phyloP scores from a whole-genome alignment of 2,329 filamentous ascomycete genomes.

The Aureobasidium sp. region DNA sequence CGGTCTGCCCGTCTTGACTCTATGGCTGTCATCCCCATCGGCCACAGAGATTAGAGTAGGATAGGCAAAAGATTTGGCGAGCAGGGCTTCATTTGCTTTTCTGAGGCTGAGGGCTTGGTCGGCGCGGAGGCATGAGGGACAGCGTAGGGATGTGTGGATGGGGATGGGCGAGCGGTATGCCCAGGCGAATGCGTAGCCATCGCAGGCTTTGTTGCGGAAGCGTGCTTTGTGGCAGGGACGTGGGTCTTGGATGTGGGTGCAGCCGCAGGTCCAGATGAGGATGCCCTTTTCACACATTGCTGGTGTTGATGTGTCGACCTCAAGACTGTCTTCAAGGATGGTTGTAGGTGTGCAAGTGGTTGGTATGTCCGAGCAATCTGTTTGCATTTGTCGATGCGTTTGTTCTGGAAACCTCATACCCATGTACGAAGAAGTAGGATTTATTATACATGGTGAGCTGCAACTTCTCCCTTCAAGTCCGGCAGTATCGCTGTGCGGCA shows the following conservation, averaged over 20 bases:
- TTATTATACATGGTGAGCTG: conserved; percentile 6
- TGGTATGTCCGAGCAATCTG: not conserved
- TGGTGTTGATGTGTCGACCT: not conserved
- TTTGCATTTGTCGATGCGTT: not conserved
- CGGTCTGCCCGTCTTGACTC: not conserved
- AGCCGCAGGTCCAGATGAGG: conserved; percentile 1
- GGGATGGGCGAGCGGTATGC: not conserved
- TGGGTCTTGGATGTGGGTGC: not conserved
- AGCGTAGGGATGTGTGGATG: not conserved
- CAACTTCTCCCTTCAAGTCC: not conserved
- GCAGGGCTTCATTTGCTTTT: not conserved
- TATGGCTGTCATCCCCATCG: not conserved
- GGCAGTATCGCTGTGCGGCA: not conserved
- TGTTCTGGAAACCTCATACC: not conserved
- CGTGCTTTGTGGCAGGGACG: not conserved
- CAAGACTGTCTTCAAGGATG: too few relatives aligned
- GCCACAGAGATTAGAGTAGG: not conserved
- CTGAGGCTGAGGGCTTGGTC: not conserved
- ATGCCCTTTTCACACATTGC: conserved; percentile 9
- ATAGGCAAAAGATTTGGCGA: not conserved
- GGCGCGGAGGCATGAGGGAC: not conserved
- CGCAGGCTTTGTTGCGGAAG: not conserved
- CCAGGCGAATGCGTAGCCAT: conserved; percentile 5
- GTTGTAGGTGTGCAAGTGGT: not conserved
- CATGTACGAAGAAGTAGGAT: not conserved